These are phyloP conservation scores for Epichloe elymi DNA, from an alignment of 2,329 filamentous ascomycete genomes.

Conservation along the genomic window DNA sequence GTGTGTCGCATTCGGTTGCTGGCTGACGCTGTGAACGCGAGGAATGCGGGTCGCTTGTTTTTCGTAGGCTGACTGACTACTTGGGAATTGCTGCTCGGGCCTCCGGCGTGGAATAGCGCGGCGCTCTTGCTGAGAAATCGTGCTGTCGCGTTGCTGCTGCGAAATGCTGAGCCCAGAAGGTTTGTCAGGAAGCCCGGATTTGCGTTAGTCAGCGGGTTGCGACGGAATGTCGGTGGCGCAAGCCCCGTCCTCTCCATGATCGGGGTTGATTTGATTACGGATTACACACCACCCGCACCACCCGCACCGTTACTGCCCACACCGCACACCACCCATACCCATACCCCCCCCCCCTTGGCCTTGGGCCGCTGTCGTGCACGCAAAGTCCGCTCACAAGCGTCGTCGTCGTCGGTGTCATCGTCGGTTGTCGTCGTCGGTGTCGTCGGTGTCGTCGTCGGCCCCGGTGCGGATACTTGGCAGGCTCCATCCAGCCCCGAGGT, in stretches of 20 bases:
- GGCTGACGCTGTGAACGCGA: background rate
- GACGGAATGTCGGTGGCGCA: conserved; percentile 6
- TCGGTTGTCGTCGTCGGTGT: conserved; percentile 5
- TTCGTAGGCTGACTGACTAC: no score
- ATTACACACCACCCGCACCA: background rate
- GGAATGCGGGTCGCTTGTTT: background rate
- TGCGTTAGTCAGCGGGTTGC: conserved; percentile 10
- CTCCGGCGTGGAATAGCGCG: no score
- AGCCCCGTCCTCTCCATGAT: background rate
- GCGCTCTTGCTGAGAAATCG: no score
- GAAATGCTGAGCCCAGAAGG: no score
- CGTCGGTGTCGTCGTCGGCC: conserved; percentile 9
- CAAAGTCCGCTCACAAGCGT: conserved; percentile 19
- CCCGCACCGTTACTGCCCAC: background rate
- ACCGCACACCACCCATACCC: conserved; percentile 4
- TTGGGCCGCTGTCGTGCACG: conserved; percentile 11
- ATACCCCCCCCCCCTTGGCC: conserved; percentile 1
- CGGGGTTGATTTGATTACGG: background rate
- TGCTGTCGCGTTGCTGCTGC: no score
- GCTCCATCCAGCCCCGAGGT: conserved; percentile 7
- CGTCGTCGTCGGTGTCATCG: conserved; percentile 5
- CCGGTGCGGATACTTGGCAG: conserved; percentile 2
- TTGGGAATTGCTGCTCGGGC: background rate
- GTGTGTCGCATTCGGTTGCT: background rate
- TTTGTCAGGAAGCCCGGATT: no score